Evolutionary conservation across 208 protist genomes (phyloP).

Genomic region (Trypanosoma conorhini): DNA sequence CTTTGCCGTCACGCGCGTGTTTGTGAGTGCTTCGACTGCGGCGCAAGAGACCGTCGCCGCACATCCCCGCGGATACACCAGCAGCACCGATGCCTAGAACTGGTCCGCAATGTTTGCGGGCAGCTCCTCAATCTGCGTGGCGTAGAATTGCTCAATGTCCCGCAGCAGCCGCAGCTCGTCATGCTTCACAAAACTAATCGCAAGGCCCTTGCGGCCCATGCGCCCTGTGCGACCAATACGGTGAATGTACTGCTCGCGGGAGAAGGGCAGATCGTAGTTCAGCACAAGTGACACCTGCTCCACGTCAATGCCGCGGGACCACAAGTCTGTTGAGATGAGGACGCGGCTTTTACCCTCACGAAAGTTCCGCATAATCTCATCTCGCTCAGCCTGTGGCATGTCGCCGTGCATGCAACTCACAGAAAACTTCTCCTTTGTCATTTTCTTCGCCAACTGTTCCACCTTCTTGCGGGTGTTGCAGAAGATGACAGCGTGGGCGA

Average conservation of each 20-base stretch:
- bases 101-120: conserved; percentile 81
- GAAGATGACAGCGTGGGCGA: conserved; percentile 99
- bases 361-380: conserved; percentile 98
- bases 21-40: neutral
- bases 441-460: conserved; percentile 98
- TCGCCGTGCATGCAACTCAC: conserved; percentile 97
- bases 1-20: neutral
- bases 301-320: conserved; percentile 97
- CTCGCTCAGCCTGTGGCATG: conserved; percentile 98
- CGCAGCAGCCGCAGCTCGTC: conserved; percentile 92
- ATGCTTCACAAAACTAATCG: conserved; percentile 98
- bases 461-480: conserved; percentile 99
- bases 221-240: conserved; percentile 97
- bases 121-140: conserved; percentile 97
- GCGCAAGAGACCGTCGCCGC: neutral
- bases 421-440: conserved; percentile 96
- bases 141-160: conserved; percentile 98
- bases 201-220: conserved; percentile 98
- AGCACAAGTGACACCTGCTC: conserved; percentile 97
- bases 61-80: neutral
- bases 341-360: conserved; percentile 95
- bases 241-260: conserved; percentile 94
- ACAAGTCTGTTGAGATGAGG: conserved; percentile 99
- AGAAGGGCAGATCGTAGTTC: conserved; percentile 98
- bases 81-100: conserved; percentile 33